A percentile compares a stretch with the other conserved stretches of the same genome.
Evolutionary conservation across 2,329 filamentous ascomycete genomes (phyloP).

Genomic region (Colletotrichum chlorophyti): DNA sequence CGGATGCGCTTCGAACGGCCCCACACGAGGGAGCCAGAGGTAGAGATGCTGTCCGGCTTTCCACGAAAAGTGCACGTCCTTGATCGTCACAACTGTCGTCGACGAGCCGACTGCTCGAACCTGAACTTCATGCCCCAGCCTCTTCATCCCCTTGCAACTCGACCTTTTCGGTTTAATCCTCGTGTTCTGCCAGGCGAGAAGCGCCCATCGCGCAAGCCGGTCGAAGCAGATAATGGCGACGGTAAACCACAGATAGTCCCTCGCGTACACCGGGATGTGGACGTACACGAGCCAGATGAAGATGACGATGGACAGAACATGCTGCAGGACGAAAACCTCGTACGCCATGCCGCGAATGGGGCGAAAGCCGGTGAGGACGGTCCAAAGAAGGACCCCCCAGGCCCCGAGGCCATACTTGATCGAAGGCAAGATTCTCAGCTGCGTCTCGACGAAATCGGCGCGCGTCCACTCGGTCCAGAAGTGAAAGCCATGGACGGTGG

Average conservation of each 20-base stretch:
- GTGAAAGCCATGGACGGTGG: constrained; percentile 73
- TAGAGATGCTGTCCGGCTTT: constrained; percentile 67
- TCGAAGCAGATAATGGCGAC: constrained; percentile 69
- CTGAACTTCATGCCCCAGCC: constrained; percentile 59
- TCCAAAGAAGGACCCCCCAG: constrained; percentile 72
- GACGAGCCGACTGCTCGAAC: constrained; percentile 55
- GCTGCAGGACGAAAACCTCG: constrained; percentile 74
- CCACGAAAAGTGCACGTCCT: constrained; percentile 66
- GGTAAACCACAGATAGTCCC: constrained; percentile 71
- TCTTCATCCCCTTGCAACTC: constrained; percentile 53
- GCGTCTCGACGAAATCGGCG: constrained; percentile 63
- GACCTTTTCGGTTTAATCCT: constrained; percentile 48
- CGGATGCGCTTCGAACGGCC: constrained; percentile 62
- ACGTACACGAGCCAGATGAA: constrained; percentile 69
- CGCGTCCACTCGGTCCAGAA: constrained; percentile 71
- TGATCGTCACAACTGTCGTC: constrained; percentile 65
- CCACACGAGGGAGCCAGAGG: constrained; percentile 64
- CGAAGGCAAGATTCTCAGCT: constrained; percentile 62
- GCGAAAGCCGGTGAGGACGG: constrained; percentile 65
- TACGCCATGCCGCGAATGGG: constrained; percentile 72
- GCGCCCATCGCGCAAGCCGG: constrained; percentile 56
- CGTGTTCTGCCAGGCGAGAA: constrained; percentile 61
- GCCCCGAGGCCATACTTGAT: constrained; percentile 69
- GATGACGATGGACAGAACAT: constrained; percentile 65
- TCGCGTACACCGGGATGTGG: constrained; percentile 66